Conservation (phyloP, 305 asterid genomes). For the Fraxinus albicans region DNA sequence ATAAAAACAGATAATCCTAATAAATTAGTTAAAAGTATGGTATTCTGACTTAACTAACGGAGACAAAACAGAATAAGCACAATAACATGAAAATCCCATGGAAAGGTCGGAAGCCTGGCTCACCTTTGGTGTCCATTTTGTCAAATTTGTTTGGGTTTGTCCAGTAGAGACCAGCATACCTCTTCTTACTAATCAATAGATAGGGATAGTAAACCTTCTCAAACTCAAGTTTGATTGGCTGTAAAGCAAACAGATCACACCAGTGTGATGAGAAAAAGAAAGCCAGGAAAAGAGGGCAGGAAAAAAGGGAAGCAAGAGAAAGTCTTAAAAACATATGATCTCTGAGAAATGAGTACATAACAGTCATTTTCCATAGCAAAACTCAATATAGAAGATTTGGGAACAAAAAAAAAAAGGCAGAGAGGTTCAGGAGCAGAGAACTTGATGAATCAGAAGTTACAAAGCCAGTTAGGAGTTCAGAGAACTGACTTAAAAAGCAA, state of each 20-base stretch:
- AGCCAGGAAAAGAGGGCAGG: not conserved
- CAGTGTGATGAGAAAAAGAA: slow-evolving; percentile 11
- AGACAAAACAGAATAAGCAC: not conserved
- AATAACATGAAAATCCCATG: slow-evolving; percentile 10
- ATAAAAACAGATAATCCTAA: not conserved
- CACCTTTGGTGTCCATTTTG: slow-evolving; percentile 98
- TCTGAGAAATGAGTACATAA: slow-evolving; percentile 7
- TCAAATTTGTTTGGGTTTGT: slow-evolving; percentile 90
- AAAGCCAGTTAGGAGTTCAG: not conserved
- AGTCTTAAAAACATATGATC: not conserved
- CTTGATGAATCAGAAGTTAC: not conserved
- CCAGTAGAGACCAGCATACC: slow-evolving; percentile 99
- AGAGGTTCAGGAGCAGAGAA: not conserved
- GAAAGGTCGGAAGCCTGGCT: slow-evolving; percentile 22
- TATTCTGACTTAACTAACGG: slow-evolving; percentile 1
- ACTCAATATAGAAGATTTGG: slow-evolving; percentile 3
- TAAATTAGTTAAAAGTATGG: not conserved
- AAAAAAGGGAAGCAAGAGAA: not conserved
- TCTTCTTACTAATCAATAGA: slow-evolving; percentile 92
- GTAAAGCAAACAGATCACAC: slow-evolving; percentile 28
- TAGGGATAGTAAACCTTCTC: slow-evolving; percentile 97
- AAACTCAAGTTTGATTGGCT: slow-evolving; percentile 95
- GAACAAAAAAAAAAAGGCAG: not conserved
- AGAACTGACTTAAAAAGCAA: slow-evolving; percentile 2
- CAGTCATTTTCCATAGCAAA: slow-evolving; percentile 13